These are phyloP conservation scores for Solanum stenotomum DNA, from an alignment of 257 asterid genomes.

Conservation along the genomic window DNA sequence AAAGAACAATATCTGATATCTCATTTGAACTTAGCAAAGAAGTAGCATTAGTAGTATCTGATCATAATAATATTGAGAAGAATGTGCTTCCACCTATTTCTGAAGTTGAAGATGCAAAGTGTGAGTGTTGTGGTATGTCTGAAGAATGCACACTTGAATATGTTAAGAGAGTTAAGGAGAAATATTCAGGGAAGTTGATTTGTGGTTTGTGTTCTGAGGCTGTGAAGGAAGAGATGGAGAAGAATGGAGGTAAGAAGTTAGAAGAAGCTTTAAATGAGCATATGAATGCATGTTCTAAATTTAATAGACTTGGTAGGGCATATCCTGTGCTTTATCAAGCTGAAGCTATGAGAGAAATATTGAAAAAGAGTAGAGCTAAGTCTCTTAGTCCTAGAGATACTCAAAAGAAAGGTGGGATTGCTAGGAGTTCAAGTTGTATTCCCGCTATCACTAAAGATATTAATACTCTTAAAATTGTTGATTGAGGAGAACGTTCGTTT, in stretches of 20 bases:
- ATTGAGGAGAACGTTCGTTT: neutral
- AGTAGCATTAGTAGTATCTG: neutral
- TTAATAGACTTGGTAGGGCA: constrained; percentile 65
- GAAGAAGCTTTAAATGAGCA: constrained; percentile 63
- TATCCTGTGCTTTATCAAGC: constrained; percentile 74
- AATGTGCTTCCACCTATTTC: constrained; percentile 34
- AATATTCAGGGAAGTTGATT: constrained; percentile 47
- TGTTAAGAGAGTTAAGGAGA: constrained; percentile 42
- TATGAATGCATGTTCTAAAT: constrained; percentile 63
- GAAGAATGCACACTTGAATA: constrained; percentile 80
- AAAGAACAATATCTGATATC: constrained; percentile 71
- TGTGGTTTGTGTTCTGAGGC: constrained; percentile 95
- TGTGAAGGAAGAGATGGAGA: constrained; percentile 75
- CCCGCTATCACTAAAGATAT: constrained; percentile 30
- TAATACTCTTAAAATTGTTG: neutral
- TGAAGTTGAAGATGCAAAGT: constrained; percentile 75
- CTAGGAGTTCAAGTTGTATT: constrained; percentile 78
- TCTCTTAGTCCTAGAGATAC: constrained; percentile 58
- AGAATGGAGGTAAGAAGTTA: constrained; percentile 42
- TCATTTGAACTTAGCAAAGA: constrained; percentile 45
- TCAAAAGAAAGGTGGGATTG: constrained; percentile 27
- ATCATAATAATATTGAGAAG: neutral
- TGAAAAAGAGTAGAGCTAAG: constrained; percentile 55
- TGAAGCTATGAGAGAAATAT: constrained; percentile 68
- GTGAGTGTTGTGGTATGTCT: constrained; percentile 94